Evolutionary conservation across 768 basidiomycete genomes (phyloP).

Genomic region (Tulasnella sp.): DNA sequence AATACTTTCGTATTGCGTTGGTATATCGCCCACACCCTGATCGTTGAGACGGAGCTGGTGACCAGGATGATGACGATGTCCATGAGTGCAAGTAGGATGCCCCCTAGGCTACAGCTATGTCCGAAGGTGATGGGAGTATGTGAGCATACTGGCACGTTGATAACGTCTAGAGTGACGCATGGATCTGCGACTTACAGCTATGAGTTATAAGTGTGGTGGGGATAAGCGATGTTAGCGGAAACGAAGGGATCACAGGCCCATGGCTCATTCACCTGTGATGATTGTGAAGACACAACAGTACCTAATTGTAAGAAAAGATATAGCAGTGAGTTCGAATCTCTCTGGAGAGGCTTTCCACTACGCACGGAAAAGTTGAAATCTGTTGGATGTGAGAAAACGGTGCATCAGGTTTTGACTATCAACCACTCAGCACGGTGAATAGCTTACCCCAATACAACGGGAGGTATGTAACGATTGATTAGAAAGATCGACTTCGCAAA

Average conservation of each 20-base stretch:
- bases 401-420: background rate
- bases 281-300: background rate
- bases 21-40: slow-evolving; percentile 14
- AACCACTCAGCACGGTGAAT: background rate
- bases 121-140: background rate
- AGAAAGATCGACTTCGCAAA: slow-evolving; percentile 1
- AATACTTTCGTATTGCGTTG: background rate
- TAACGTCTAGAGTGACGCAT: background rate
- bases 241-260: background rate
- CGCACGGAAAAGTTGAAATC: background rate
- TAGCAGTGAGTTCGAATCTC: background rate
- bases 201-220: background rate
- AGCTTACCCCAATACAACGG: background rate
- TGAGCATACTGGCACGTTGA: background rate
- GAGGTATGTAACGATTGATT: slow-evolving; percentile 15
- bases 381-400: background rate
- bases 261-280: background rate
- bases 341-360: background rate
- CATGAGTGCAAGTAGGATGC: background rate
- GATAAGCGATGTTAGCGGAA: background rate
- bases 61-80: slow-evolving; percentile 8
- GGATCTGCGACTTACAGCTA: background rate
- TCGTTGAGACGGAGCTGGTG: slow-evolving; percentile 13
- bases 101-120: background rate
- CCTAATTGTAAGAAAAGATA: background rate